Evolutionary conservation across 192 early-diverging fungal species (phyloP).

Genomic region (Linnemannia zychae): DNA sequence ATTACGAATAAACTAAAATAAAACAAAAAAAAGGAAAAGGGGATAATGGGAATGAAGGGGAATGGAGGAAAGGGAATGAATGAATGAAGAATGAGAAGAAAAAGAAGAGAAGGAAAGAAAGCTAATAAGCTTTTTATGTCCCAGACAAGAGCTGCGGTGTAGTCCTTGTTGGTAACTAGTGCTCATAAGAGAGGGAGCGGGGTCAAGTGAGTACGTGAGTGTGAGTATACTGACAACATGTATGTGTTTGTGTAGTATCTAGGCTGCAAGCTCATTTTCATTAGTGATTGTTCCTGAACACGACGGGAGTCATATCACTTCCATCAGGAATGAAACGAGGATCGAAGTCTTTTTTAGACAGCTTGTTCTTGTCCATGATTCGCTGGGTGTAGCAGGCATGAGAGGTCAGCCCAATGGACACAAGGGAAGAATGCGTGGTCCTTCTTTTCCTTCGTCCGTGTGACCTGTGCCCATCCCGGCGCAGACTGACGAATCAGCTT

Average conservation of each 20-base stretch:
- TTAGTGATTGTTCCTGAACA: no score
- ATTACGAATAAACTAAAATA: neutral
- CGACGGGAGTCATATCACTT: no score
- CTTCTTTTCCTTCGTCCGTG: neutral
- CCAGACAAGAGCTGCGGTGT: neutral
- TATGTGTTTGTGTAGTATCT: no score
- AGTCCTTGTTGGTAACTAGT: neutral
- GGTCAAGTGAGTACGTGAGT: no score
- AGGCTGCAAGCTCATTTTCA: no score
- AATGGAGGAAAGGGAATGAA: neutral
- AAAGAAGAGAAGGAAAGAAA: neutral
- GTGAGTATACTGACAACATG: no score
- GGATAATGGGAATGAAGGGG: neutral
- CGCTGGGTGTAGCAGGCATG: no score
- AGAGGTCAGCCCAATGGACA: neutral
- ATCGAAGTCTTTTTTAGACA: no score
- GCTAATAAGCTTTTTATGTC: neutral
- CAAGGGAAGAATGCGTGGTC: no score
- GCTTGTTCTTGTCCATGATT: no score
- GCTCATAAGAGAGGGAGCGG: neutral
- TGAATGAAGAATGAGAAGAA: neutral
- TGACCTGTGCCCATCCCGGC: constrained; percentile 7
- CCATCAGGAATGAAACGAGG: no score
- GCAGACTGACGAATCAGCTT: neutral
- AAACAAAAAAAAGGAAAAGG: neutral